Conservation (phyloP, 2,329 filamentous ascomycete genomes). For the Pseudopyrenochaeta lycopersici region DNA sequence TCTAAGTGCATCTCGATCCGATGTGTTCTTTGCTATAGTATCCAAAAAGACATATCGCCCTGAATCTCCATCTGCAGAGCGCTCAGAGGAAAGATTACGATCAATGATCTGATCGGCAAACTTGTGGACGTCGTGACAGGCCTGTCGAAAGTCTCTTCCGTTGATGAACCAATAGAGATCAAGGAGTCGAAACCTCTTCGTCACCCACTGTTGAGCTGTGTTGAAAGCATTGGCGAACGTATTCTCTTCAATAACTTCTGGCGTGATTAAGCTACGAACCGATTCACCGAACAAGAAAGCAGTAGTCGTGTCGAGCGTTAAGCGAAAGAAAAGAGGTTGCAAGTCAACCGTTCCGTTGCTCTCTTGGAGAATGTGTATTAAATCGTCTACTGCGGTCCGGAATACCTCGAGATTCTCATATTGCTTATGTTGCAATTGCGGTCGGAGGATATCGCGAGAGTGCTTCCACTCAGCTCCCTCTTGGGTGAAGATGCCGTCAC, state of each 20-base stretch:
- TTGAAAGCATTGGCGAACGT: constrained; percentile 53
- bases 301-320: constrained; percentile 73
- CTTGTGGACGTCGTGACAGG: constrained; percentile 37
- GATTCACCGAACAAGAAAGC: constrained; percentile 72
- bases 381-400: constrained; percentile 62
- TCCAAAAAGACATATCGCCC: constrained; percentile 51
- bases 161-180: constrained; percentile 57
- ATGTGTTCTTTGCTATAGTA: constrained; percentile 44
- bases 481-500: constrained; percentile 52
- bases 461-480: constrained; percentile 33
- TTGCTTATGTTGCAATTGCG: constrained; percentile 58
- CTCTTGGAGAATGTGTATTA: constrained; percentile 60
- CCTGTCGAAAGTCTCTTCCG: constrained; percentile 33
- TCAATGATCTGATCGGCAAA: constrained; percentile 56
- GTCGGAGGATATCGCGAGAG: constrained; percentile 56
- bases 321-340: constrained; percentile 69
- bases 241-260: constrained; percentile 21
- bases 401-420: constrained; percentile 63
- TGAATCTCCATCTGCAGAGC: constrained; percentile 20
- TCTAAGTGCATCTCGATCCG: constrained; percentile 49
- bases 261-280: constrained; percentile 31
- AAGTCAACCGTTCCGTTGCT: constrained; percentile 65
- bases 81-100: constrained; percentile 50
- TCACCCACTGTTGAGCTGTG: constrained; percentile 45
- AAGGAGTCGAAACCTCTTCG: constrained; percentile 46